phyloP scores from a whole-genome alignment of 108 stramenopile genomes.

The Nitzschia palea region DNA sequence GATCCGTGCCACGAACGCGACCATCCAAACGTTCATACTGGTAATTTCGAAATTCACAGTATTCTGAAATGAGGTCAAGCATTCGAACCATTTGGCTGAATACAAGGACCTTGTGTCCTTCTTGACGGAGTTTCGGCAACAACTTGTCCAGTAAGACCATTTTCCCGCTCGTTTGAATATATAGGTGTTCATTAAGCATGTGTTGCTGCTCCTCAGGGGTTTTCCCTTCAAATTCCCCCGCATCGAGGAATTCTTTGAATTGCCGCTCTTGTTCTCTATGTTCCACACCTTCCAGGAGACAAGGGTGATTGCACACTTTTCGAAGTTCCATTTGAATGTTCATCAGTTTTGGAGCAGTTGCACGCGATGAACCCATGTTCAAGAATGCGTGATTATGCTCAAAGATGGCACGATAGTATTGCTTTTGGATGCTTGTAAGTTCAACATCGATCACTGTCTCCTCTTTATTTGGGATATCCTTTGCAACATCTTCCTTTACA shows the following conservation, averaged over 20 bases:
- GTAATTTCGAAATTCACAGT: conserved; percentile 88
- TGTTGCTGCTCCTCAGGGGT: conserved; percentile 75
- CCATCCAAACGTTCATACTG: conserved; percentile 89
- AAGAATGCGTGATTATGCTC: conserved; percentile 96
- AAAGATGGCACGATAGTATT: conserved; percentile 98
- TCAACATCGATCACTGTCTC: conserved; percentile 99
- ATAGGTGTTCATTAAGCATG: conserved; percentile 79
- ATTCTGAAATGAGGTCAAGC: conserved; percentile 96
- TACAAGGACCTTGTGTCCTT: conserved; percentile 97
- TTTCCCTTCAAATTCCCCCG: conserved; percentile 70
- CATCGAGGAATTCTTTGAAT: conserved; percentile 63
- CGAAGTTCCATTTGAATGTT: conserved; percentile 99
- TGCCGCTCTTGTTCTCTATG: conserved; percentile 88
- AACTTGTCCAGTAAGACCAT: conserved; percentile 99
- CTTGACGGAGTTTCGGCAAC: conserved; percentile 91
- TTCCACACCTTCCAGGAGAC: conserved; percentile 93
- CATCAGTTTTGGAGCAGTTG: conserved; percentile 90
- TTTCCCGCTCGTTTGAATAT: conserved; percentile 92
- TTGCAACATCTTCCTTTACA: conserved; percentile 97
- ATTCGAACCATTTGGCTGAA: conserved; percentile 97
- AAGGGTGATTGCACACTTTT: conserved; percentile 99
- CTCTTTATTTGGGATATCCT: conserved; percentile 97
- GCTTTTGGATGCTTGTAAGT: conserved; percentile 97
- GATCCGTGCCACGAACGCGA: conserved; percentile 89
- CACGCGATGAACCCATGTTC: conserved; percentile 73